Base-by-base conservation (phyloP, 805 yeast genomes). In the Clavispora vitiphila region DNA sequence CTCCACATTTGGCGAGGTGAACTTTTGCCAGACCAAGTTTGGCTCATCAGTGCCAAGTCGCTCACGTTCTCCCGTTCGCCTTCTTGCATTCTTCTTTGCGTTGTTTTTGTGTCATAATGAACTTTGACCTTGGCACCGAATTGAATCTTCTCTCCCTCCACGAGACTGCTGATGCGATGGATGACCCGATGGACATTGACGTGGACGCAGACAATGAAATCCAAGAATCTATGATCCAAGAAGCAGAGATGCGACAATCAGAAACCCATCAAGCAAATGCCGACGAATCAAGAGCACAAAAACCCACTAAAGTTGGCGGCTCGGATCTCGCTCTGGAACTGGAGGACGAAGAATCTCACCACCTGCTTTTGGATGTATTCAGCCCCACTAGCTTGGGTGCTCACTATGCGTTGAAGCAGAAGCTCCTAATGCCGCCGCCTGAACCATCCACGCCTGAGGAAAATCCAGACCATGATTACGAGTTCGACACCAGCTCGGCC, bases 371-470 rank as follows among this genome's bases (percentile, higher is more conserved):
- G 8, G 43, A 47, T 8, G 48, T 62, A 8, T 49, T 64, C 9
- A 64, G 65, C 35, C 75, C 74, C 3, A 69, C 75, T 3, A 51
- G 50, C n/a, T 45, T 69, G 16, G 75, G 75, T 0, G 74, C 73
- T 5, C 57, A 61, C 39, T 55, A 60, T 39, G 75, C 75, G 2
- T 45, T 68, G 29, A 57, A 51, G 39, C 68, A 60, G 14, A 53
- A 47, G 38, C 50, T 63, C 38, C 56, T 63, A 34, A 54, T 61
- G 37, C 60, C 69, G 8, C 60, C 64, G n/a, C 47, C 51, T 8
- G 12, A 59, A 35, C 60, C 68, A 11, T 58, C 64, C 11, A 44
- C 50, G 11, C 12, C 50, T 8, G 22, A 21, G 30, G 30, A 26
- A n/a, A 35, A 25, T 1, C 39, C 37, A 2, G 49, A 43, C 5